These are phyloP conservation scores for Fraxinus sp. DNA, from an alignment of 305 asterid species.

Conservation along the genomic window DNA sequence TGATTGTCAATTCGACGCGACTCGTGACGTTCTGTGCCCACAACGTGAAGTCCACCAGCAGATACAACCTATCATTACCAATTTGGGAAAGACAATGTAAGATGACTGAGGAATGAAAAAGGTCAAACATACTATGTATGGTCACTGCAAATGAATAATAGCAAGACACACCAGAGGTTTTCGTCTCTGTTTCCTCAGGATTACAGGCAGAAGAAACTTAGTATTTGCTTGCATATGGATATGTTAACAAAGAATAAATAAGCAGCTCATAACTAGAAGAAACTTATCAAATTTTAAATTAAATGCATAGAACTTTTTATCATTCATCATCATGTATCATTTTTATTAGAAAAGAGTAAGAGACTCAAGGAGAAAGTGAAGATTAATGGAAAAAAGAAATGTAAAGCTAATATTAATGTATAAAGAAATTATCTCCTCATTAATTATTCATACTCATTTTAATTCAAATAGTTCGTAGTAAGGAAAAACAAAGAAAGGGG, in stretches of 20 bases:
- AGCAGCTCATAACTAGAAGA: slow-evolving; percentile 11
- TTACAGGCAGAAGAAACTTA: neutral
- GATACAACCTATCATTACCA: slow-evolving; percentile 64
- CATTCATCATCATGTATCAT: neutral
- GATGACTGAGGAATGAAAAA: slow-evolving; percentile 15
- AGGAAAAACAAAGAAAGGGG: neutral
- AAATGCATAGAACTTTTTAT: neutral
- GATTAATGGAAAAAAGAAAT: neutral
- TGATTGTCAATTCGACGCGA: slow-evolving; percentile 99
- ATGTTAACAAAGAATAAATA: neutral
- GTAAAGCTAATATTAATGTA: neutral
- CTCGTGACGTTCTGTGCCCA: slow-evolving; percentile 98
- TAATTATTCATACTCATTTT: neutral
- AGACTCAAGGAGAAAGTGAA: slow-evolving; percentile 1
- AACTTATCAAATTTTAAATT: neutral
- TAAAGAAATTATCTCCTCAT: neutral
- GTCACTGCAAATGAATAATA: neutral
- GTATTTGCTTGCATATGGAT: neutral
- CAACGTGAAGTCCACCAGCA: slow-evolving; percentile 97
- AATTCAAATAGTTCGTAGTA: neutral
- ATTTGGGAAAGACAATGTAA: slow-evolving; percentile 8
- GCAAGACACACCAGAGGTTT: neutral
- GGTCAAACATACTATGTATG: neutral
- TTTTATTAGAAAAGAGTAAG: neutral
- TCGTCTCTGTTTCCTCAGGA: neutral